Conservation (phyloP, 2,329 filamentous ascomycete genomes). For the Colletotrichum lentis region DNA sequence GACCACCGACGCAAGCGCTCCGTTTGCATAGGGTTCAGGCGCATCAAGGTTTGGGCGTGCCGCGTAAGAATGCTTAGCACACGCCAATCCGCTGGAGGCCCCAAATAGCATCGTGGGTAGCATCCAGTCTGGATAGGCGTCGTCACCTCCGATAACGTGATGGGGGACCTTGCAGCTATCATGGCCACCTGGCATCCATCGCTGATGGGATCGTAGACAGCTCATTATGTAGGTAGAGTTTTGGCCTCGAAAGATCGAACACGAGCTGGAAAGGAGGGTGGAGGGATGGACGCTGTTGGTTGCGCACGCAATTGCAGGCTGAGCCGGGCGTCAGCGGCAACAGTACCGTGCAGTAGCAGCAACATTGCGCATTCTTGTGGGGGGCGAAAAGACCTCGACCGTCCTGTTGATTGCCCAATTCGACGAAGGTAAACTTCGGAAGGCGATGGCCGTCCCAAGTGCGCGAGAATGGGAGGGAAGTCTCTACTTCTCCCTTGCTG, state of each 20-base stretch:
- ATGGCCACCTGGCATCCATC: slow-evolving; percentile 15
- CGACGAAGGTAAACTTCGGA: background rate
- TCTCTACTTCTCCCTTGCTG: slow-evolving; percentile 28
- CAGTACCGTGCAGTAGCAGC: slow-evolving; percentile 7
- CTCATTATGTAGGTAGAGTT: slow-evolving; percentile 25
- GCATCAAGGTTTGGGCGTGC: slow-evolving; percentile 5
- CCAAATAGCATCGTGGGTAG: background rate
- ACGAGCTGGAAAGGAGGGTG: slow-evolving; percentile 38
- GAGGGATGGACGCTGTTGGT: slow-evolving; percentile 34
- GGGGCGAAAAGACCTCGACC: slow-evolving; percentile 7
- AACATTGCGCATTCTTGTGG: slow-evolving; percentile 26
- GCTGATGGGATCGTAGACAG: slow-evolving; percentile 22
- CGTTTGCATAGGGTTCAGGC: background rate
- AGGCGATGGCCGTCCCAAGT: background rate
- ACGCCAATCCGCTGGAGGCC: background rate
- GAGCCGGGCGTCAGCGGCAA: slow-evolving; percentile 15
- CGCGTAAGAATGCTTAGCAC: background rate
- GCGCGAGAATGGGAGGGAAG: slow-evolving; percentile 12
- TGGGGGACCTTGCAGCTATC: slow-evolving; percentile 28
- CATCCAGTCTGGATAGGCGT: slow-evolving; percentile 1
- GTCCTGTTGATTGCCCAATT: background rate
- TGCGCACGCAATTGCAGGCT: slow-evolving; percentile 31
- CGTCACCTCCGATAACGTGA: slow-evolving; percentile 24
- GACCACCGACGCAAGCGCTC: background rate
- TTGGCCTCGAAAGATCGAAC: slow-evolving; percentile 27